Percentiles rank a stretch among this genome's conserved stretches.
Evolutionary conservation across 1,284 basidiomycete genomes (phyloP).

Genomic region (Austroboletus niveus): DNA sequence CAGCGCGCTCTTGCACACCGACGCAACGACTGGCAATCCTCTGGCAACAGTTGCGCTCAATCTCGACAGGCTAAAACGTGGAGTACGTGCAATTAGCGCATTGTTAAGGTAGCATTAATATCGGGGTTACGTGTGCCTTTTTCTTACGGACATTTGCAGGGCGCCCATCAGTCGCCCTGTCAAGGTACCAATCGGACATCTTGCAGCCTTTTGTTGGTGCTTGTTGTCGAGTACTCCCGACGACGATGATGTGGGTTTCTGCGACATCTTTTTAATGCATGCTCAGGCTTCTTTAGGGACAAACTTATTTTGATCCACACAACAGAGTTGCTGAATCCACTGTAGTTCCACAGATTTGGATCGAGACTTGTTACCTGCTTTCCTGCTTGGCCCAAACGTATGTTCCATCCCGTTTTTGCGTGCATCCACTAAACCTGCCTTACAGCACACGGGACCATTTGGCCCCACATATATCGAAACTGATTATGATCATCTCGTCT

Average conservation of each 20-base stretch:
- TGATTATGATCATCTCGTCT: conserved; percentile 51
- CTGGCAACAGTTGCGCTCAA: conserved; percentile 49
- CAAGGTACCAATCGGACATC: conserved; percentile 64
- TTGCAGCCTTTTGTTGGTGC: conserved; percentile 50
- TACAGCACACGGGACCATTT: conserved; percentile 52
- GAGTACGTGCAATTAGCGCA: conserved; percentile 48
- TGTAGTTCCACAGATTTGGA: conserved; percentile 53
- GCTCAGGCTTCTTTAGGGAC: conserved; percentile 36
- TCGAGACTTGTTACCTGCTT: conserved; percentile 51
- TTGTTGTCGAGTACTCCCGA: conserved; percentile 59
- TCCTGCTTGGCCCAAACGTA: conserved; percentile 50
- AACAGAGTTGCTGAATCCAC: conserved; percentile 54
- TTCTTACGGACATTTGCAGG: conserved; percentile 35
- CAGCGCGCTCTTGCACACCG: conserved; percentile 8
- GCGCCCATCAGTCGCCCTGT: conserved; percentile 65
- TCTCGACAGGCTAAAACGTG: conserved; percentile 57
- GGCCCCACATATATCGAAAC: conserved; percentile 47
- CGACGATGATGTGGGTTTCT: conserved; percentile 48
- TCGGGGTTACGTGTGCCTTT: not conserved
- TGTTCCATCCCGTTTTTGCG: conserved; percentile 8
- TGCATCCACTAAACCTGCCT: conserved; percentile 2
- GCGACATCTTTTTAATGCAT: conserved; percentile 4
- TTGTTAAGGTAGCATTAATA: conserved; percentile 46
- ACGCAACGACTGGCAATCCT: conserved; percentile 34
- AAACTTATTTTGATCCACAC: conserved; percentile 48